Percentiles rank a stretch among this genome's conserved stretches.
Evolutionary conservation across 2,329 filamentous ascomycete species (phyloP).

Genomic region (Plectosphaerella plurivora): DNA sequence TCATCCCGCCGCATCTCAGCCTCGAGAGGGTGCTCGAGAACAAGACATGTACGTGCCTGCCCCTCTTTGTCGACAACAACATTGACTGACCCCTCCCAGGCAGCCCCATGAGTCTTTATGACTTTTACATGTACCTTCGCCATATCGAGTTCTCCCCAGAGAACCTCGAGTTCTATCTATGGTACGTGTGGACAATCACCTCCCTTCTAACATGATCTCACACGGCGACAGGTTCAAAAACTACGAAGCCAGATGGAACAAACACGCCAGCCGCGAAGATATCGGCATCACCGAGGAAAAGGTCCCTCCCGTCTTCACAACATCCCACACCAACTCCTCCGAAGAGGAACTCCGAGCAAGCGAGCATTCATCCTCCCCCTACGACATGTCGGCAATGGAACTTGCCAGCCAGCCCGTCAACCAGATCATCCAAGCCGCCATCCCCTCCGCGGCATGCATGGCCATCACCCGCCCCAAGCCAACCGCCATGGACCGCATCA

Average conservation of each 20-base stretch:
- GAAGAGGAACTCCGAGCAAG: background rate
- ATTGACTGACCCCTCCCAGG: conserved; percentile 19
- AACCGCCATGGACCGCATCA: conserved; percentile 14
- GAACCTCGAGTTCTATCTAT: conserved; percentile 46
- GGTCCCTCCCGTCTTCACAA: background rate
- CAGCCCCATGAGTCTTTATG: conserved; percentile 43
- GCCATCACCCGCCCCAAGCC: conserved; percentile 9
- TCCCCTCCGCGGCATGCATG: conserved; percentile 20
- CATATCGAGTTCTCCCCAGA: conserved; percentile 44
- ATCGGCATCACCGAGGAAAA: conserved; percentile 8
- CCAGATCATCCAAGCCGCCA: conserved; percentile 28
- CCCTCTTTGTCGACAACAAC: background rate
- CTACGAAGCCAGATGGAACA: conserved; percentile 28
- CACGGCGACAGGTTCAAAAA: conserved; percentile 33
- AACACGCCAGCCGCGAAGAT: conserved; percentile 9
- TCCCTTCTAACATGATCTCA: background rate
- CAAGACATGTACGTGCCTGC: conserved; percentile 32
- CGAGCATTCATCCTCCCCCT: background rate
- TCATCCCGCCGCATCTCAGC: conserved; percentile 32
- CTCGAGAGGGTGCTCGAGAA: conserved; percentile 43
- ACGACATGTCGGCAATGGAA: conserved; percentile 4
- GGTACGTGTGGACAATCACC: conserved; percentile 23
- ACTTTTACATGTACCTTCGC: conserved; percentile 48
- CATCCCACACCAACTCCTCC: conserved; percentile 4
- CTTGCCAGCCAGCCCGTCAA: conserved; percentile 22